Evolutionary conservation across 768 basidiomycete species (phyloP), one percentile per base, ranked within the genome.

Genomic region (Trametes meyenii): DNA sequence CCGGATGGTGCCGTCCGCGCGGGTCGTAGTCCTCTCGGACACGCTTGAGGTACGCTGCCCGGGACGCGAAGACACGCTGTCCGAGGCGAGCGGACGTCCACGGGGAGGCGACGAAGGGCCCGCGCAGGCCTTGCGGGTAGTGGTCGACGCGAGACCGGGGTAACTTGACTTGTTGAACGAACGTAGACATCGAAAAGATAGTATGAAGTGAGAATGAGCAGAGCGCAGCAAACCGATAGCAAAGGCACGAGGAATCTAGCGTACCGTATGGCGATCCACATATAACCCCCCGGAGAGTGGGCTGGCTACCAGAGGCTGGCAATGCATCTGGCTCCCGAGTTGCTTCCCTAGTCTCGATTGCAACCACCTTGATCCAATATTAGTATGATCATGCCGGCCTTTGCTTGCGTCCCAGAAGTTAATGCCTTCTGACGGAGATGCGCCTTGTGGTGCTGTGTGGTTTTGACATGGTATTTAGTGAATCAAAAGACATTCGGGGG

Each of bases 81-180:
- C 56, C 56, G 16, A 50, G 56, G 19, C 56, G 56, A 26, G 56
- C 46, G 16, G 48, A 46, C 12, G 46, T 36, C 46, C 46, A 58
- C 12, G 46, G 46, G 7, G 56, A 38, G 13, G 56, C 56, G 38
- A 58, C 23, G 39, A 40, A 58, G 14, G 46, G 38, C n/a, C 46
- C 48, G 35, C 29, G 24, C 5, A 17, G 23, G 11, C 46, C 48
- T 14, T 10, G 29, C 4, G 56, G 56, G 48, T 49, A 58, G 38
- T 58, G 46, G 8, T 50, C n/a, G 38, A 49, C 4, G 38, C 17
- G 36, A 13, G 36, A n/a, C 6, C 50, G 50, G 36, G 35, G 14
- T n/a, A 33, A 16, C 10, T 36, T n/a, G 35, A 36, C 13, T 17
- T 35, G 50, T 35, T 50, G 50, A 50, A 50, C 5, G 50, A 50